Percentiles rank a stretch among this genome's conserved stretches.
Conservation (phyloP, 768 basidiomycete species). For the Suillus americanus region DNA sequence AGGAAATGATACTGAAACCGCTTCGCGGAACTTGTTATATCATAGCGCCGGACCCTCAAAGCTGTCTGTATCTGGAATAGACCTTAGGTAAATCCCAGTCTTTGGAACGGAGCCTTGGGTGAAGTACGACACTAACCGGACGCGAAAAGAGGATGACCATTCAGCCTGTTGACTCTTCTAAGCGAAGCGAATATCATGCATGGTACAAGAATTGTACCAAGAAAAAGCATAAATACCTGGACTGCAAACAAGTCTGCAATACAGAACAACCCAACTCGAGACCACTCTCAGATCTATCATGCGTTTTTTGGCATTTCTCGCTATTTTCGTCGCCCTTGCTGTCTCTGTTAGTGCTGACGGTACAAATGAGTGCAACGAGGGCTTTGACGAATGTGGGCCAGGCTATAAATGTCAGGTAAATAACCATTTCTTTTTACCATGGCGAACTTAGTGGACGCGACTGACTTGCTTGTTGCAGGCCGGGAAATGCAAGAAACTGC, state of each 20-base stretch:
- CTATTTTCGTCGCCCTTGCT: not conserved
- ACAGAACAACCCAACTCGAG: not conserved
- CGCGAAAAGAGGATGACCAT: not conserved
- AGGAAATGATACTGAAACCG: not conserved
- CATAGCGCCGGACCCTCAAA: too few relatives aligned
- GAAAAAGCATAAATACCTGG: not conserved
- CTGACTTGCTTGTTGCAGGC: not conserved
- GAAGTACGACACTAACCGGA: not conserved
- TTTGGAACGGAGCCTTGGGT: not conserved
- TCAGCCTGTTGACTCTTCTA: not conserved
- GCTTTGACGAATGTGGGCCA: not conserved
- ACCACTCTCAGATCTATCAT: not conserved
- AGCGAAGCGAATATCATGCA: not conserved
- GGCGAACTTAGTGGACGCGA: not conserved
- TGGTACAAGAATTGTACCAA: not conserved
- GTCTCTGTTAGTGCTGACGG: not conserved
- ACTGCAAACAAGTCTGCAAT: not conserved
- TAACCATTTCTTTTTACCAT: not conserved
- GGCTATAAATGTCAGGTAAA: not conserved
- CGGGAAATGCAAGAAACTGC: not conserved
- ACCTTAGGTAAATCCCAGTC: not conserved
- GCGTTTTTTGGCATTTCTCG: not conserved
- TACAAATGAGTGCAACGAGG: not conserved
- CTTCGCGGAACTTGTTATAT: not conserved
- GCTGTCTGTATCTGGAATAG: not conserved